Conservation (phyloP, 1,284 basidiomycete genomes). For the Mycena citricolor region DNA sequence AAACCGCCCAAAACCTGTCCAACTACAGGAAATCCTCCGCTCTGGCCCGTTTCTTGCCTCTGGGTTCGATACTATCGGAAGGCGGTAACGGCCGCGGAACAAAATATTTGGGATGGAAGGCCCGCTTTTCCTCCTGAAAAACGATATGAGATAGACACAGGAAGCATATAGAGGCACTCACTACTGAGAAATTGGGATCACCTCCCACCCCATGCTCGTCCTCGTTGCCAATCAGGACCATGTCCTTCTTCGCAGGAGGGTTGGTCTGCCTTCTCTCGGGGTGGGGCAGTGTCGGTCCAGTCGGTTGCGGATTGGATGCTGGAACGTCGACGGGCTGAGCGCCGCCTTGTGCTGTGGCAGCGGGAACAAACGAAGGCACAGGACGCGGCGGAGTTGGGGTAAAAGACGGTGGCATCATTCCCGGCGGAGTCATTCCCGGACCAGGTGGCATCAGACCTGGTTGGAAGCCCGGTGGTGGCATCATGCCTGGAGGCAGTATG, state of each 20-base stretch:
- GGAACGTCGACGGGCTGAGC: conserved; percentile 9
- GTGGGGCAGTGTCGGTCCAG: conserved; percentile 58
- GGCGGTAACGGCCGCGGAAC: conserved; percentile 45
- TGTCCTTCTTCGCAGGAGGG: conserved; percentile 74
- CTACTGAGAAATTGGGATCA: conserved; percentile 68
- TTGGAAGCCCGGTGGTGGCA: conserved; percentile 19
- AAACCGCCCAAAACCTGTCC: conserved; percentile 3
- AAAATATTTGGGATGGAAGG: conserved; percentile 73
- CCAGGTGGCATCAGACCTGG: conserved; percentile 28
- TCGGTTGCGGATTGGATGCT: conserved; percentile 26
- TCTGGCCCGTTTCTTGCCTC: conserved; percentile 75
- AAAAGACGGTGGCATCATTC: conserved; percentile 2
- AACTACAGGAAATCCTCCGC: conserved; percentile 74
- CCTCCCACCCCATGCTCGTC: conserved; percentile 50
- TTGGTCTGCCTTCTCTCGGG: conserved; percentile 61
- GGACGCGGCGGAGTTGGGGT: conserved; percentile 22
- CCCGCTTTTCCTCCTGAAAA: conserved; percentile 77
- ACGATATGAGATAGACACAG: conserved; percentile 7
- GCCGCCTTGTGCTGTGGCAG: conserved; percentile 23
- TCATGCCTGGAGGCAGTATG: conserved; percentile 26
- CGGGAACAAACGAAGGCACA: conserved; percentile 27
- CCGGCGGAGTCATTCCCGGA: conserved; percentile 24
- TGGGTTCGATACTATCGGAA: conserved; percentile 50
- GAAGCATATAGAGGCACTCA: conserved; percentile 35
- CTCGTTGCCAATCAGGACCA: conserved; percentile 54